Evolutionary conservation across 2,329 filamentous ascomycete genomes (phyloP).

Genomic region (Geosmithia morbida): DNA sequence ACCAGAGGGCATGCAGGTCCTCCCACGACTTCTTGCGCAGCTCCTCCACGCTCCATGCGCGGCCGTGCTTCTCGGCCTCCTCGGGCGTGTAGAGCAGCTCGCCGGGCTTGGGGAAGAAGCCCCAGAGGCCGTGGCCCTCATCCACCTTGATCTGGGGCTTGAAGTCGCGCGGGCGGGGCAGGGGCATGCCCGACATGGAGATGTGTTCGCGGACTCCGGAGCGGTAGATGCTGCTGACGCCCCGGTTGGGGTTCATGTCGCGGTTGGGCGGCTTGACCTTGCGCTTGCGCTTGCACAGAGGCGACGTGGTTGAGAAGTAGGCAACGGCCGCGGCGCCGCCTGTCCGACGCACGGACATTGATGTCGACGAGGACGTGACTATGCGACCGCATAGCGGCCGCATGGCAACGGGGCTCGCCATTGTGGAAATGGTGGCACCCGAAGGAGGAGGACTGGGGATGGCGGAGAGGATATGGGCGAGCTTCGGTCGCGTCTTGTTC

Average conservation of each 20-base stretch:
- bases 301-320: conserved; percentile 40
- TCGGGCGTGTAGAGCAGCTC: conserved; percentile 57
- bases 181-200: conserved; percentile 53
- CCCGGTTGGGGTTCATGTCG: conserved; percentile 69
- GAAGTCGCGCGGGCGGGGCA: conserved; percentile 56
- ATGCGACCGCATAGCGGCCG: conserved; percentile 12
- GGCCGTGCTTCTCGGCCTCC: conserved; percentile 58
- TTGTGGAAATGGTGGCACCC: conserved; percentile 5
- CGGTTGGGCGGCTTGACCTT: conserved; percentile 22
- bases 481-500: not conserved
- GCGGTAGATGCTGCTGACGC: conserved; percentile 66
- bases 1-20: conserved; percentile 85
- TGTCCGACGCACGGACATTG: too few species aligned
- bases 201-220: conserved; percentile 64
- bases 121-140: conserved; percentile 77
- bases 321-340: conserved; percentile 5
- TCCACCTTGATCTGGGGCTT: conserved; percentile 46
- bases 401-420: conserved; percentile 14
- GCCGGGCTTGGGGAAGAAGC: conserved; percentile 66
- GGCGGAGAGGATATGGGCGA: too few species aligned
- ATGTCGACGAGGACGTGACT: not conserved
- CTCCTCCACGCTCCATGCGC: conserved; percentile 75
- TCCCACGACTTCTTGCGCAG: conserved; percentile 85
- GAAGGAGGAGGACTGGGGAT: too few species aligned
- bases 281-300: conserved; percentile 25